phyloP scores from a whole-genome alignment of 441 rosid species.

The Eruca vesicaria region DNA sequence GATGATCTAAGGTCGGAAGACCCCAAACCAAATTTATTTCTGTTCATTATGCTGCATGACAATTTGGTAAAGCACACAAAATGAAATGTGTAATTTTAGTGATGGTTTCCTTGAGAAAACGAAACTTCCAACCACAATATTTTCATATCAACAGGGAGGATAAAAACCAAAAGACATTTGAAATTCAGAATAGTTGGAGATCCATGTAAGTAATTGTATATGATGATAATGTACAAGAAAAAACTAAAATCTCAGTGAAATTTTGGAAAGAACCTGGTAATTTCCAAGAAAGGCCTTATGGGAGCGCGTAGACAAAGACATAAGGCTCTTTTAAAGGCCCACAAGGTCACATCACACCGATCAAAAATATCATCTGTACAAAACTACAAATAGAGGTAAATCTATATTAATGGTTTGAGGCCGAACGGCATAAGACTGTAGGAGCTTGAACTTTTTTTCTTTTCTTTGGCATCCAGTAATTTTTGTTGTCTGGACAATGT shows the following conservation, averaged over 20 bases:
- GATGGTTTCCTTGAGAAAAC: not conserved
- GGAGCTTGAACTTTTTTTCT: not conserved
- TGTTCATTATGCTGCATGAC: not conserved
- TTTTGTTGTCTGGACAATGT: no score
- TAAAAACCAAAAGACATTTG: not conserved
- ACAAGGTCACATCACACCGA: constrained; percentile 12
- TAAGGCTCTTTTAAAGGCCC: not conserved
- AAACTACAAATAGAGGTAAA: not conserved
- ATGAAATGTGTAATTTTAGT: not conserved
- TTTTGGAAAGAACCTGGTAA: not conserved
- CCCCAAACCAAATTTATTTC: not conserved
- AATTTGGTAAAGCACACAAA: not conserved
- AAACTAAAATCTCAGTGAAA: not conserved
- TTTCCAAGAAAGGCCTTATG: constrained; percentile 19
- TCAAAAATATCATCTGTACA: not conserved
- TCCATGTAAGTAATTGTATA: not conserved
- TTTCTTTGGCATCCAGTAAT: no score
- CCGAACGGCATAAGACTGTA: not conserved
- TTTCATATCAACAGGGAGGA: not conserved
- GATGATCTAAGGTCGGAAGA: not conserved
- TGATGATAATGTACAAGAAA: not conserved
- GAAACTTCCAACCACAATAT: not conserved
- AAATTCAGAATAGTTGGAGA: not conserved
- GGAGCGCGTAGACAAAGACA: constrained; percentile 1
- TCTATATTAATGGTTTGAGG: not conserved